These are phyloP conservation scores for Pilaira anomala DNA, from an alignment of 192 early-diverging fungal species.

Conservation along the genomic window DNA sequence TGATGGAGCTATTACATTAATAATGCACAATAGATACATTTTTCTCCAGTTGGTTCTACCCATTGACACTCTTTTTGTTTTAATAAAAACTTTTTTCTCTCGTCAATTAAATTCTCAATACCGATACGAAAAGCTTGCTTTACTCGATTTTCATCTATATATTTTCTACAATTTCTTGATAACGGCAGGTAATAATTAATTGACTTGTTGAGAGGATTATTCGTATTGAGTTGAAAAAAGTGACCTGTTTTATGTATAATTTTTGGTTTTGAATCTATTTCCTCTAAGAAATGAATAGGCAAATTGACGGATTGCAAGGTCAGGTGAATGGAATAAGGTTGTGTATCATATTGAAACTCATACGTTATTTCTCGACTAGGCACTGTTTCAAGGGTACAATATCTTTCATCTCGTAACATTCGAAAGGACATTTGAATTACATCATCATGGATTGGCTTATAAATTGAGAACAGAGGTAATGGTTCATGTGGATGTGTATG, in stretches of 20 bases:
- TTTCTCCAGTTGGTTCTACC: background rate
- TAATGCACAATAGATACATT: background rate
- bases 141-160: background rate
- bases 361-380: background rate
- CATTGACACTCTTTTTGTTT: background rate
- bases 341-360: background rate
- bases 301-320: background rate
- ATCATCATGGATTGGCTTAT: background rate
- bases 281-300: background rate
- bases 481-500: slow-evolving; percentile 2
- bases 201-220: background rate
- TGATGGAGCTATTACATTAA: background rate
- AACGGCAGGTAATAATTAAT: background rate
- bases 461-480: background rate
- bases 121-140: background rate
- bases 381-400: background rate
- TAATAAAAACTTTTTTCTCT: background rate
- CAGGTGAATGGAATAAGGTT: background rate
- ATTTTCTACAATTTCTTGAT: background rate
- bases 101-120: background rate
- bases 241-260: background rate
- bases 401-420: background rate
- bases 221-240: background rate
- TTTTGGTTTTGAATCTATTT: background rate
- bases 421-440: background rate